Base-by-base conservation (phyloP, 225 moss, liverwort and hornwort species). In the Climacium dendroides region DNA sequence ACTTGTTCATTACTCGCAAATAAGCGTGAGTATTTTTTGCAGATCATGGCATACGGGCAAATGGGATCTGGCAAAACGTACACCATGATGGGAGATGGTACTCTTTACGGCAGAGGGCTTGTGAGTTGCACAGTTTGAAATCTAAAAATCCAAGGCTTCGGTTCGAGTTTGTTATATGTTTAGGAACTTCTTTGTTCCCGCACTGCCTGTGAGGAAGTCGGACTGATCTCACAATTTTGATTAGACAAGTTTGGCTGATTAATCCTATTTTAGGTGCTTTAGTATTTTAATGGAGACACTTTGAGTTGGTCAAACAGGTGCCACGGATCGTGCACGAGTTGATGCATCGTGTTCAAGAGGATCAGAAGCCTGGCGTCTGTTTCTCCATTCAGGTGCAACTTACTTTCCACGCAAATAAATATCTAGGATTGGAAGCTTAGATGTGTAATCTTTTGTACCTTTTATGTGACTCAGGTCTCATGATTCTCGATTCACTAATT, bases 11-110 rank as follows among this genome's bases (percentile, higher is more conserved):
- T 85, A n/a, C 45, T 67, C 52, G 6, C 77, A 61, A 53, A 76
- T 25, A 50, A 80, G 45, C 78, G 50, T 52, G 41, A 50, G 9
- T 57, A 50, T 35, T 74, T 45, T 85, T 79, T 86, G 85, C 88
- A 97, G 97, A 94, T 96, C 66, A 87, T 97, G 88, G 90, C 97
- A 12, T 96, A 95, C 76, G 97, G 97, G 62, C 96, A 94, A 92
- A 92, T 88, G 91, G 93, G 96, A 76, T 94, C 95, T 43, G 96
- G 97, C 83, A 97, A 96, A 79, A 93, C 97, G 34, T 94, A 95
- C 37, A 94, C 96, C 30, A 97, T 97, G 93, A 93, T 97, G 88
- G 96, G 97, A 85, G 96, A 97, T 83, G 93, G 95, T 58, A 93
- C 94, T 39, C 74, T 87, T 69, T 90, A 85, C 84, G 97, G 96